A percentile compares a stretch with the other conserved stretches of the same genome.
These are phyloP conservation scores for Scutellaria minor DNA, from an alignment of 257 asterid genomes.

Conservation along the genomic window DNA sequence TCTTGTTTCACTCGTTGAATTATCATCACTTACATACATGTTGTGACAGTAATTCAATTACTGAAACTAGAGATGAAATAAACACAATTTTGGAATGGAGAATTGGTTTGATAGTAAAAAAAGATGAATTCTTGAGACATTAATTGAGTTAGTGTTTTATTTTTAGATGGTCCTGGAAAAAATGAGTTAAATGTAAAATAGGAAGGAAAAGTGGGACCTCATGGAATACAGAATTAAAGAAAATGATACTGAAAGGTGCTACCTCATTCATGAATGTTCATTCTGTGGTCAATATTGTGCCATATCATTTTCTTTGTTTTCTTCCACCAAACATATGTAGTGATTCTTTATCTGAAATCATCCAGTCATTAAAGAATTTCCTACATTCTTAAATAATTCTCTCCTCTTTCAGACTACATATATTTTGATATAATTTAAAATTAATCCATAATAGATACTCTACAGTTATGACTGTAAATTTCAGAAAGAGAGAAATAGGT, in stretches of 20 bases:
- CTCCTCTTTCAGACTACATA: neutral
- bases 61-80: no score
- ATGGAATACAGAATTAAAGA: neutral
- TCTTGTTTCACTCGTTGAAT: no score
- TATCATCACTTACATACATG: no score
- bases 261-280: constrained; percentile 37
- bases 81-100: no score
- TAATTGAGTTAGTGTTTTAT: neutral
- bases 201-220: constrained; percentile 31
- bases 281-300: constrained; percentile 38
- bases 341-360: constrained; percentile 28
- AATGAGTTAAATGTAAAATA: constrained; percentile 22
- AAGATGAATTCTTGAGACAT: constrained; percentile 1
- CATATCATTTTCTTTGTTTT: constrained; percentile 35
- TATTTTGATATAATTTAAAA: neutral
- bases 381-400: neutral
- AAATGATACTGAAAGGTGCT: constrained; percentile 18
- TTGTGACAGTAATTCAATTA: no score
- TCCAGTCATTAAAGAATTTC: neutral
- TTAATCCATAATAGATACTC: no score
- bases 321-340: constrained; percentile 36
- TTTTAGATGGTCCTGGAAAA: constrained; percentile 30
- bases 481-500: no score
- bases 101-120: neutral
- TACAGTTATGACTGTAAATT: no score